phyloP scores from a whole-genome alignment of 148 eudicot genomes.

The Selenicereus undatus region DNA sequence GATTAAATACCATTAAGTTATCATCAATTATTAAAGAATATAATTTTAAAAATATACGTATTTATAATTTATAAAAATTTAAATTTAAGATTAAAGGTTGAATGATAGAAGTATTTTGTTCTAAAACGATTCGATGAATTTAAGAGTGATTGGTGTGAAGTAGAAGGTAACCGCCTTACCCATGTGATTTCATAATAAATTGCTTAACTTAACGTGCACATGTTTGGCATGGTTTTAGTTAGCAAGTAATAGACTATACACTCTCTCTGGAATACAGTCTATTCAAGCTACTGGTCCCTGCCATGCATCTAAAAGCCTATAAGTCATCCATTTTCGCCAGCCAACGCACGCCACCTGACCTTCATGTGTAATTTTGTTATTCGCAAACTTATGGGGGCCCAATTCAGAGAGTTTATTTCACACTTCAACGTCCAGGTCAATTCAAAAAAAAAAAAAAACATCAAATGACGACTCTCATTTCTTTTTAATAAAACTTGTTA shows the following conservation, averaged over 20 bases:
- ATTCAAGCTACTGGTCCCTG: background rate
- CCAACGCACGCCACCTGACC: background rate
- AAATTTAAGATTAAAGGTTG: no score
- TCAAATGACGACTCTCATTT: no score
- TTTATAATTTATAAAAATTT: no score
- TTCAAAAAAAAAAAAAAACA: no score
- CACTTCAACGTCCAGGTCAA: background rate
- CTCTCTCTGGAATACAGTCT: background rate
- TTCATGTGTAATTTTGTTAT: background rate
- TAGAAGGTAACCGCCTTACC: background rate
- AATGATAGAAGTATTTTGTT: no score
- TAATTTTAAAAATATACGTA: no score
- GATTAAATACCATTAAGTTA: no score
- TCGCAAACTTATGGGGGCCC: background rate
- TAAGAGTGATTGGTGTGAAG: background rate
- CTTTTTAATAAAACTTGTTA: no score
- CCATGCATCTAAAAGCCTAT: background rate
- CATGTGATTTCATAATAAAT: conserved; percentile 8
- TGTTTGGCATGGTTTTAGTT: conserved; percentile 13
- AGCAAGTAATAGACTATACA: background rate
- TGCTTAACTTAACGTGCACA: conserved; percentile 16
- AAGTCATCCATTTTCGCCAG: background rate
- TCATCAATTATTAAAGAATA: no score
- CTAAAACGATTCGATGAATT: background rate
- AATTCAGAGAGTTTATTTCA: background rate